Base-by-base conservation (phyloP, 1,284 basidiomycete species). In the Mycena sp. region DNA sequence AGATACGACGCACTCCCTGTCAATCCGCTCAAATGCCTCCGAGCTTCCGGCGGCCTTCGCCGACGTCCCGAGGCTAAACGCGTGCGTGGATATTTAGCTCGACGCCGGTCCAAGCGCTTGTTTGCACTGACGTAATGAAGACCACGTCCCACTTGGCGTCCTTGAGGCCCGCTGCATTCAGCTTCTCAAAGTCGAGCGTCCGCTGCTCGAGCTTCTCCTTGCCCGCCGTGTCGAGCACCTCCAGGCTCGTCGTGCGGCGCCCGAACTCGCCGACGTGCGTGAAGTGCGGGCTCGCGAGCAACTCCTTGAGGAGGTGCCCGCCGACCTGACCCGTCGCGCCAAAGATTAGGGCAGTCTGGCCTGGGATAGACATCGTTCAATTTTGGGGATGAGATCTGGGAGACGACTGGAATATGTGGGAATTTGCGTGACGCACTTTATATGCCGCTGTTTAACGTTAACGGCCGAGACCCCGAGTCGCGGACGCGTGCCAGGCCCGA, bases 1-100 rank as follows among this genome's bases (percentile, higher is more conserved):
- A 21, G 6, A 45, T 26, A n/a, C 6, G 4, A 75, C 85, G 61
- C 63, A 90, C 89, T 89, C 89, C 71, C 88, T 78, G 70, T 94
- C 92, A 67, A 94, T 92, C 76, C 85, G 88, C 72, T 90, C 87
- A 62, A 93, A 94, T 3, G 80, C 81, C 23, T 80, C 83, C 1
- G 85, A 83, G 63, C 86, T 84, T 2, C 90, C 91, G 0, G 91
- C 92, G n/a, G 45, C 65, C 17, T 80, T 83, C 28, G 76, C 80
- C 12, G 85, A 87, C 21, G 90, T 92, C 4, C 90, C 90, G n/a
- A 92, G 72, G 0, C 88, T 89, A 62, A 45, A 26, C 29, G 12
- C 16, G 21, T 37, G 17, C 57, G 19, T 14, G 7, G 14, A 35
- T 35, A 35, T 7, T 35, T 7, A 35, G 32, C 40, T 45, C 21